A percentile compares a stretch with the other conserved stretches of the same genome.
Evolutionary conservation across 1,284 basidiomycete species (phyloP).

Genomic region (Lignosus rhinocerotis): DNA sequence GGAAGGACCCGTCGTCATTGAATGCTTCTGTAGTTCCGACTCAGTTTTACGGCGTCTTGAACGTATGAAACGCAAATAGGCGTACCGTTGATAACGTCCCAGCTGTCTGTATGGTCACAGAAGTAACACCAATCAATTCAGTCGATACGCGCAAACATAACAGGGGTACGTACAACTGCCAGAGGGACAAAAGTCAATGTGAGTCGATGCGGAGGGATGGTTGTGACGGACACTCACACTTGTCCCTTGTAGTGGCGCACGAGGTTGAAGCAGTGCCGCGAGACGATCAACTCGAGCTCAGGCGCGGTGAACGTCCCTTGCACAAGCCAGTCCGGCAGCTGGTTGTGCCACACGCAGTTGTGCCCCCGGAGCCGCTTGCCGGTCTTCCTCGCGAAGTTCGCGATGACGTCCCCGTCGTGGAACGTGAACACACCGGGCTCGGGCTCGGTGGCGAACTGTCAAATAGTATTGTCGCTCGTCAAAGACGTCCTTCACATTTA

Average conservation of each 20-base stretch:
- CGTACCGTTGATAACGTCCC: slow-evolving; percentile 44
- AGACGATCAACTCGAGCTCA: slow-evolving; percentile 46
- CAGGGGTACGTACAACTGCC: slow-evolving; percentile 2
- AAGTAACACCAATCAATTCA: background rate
- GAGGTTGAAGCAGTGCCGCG: slow-evolving; percentile 46
- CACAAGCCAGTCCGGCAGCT: slow-evolving; percentile 53
- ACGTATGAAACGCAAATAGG: background rate
- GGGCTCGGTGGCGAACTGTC: slow-evolving; percentile 54
- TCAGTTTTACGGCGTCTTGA: background rate
- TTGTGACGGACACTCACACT: slow-evolving; percentile 37
- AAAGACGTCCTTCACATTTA: background rate
- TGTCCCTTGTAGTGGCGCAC: slow-evolving; percentile 52
- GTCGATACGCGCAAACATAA: background rate
- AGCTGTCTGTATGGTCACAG: slow-evolving; percentile 22
- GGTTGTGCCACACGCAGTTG: slow-evolving; percentile 58
- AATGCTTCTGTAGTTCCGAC: slow-evolving; percentile 43
- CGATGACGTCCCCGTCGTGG: slow-evolving; percentile 45
- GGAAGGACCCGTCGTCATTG: slow-evolving; percentile 59
- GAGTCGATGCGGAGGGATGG: background rate
- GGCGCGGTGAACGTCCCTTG: slow-evolving; percentile 42
- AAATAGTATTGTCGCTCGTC: no score
- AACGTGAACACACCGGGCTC: slow-evolving; percentile 49
- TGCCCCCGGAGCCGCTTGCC: slow-evolving; percentile 43
- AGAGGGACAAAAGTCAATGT: background rate
- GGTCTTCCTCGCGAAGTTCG: slow-evolving; percentile 45